phyloP scores from a whole-genome alignment of 2,329 filamentous ascomycete genomes.

The Fusarium cyanostomum region DNA sequence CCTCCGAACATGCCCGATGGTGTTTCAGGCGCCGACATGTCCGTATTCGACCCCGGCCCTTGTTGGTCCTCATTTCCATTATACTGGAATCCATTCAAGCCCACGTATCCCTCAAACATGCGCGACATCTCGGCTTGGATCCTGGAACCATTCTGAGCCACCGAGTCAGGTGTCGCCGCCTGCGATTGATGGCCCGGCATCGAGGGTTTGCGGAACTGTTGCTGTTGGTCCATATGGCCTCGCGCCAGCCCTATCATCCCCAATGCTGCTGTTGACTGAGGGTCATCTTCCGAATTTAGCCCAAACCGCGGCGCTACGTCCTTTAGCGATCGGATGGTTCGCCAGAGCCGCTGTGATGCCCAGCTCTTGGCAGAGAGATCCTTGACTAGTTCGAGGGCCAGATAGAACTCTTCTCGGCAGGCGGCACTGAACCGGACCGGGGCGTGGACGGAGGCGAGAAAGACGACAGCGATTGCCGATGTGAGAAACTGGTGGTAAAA shows the following conservation, averaged over 20 bases:
- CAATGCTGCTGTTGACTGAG: constrained; percentile 62
- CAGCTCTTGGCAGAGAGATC: constrained; percentile 76
- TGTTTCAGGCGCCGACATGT: constrained; percentile 38
- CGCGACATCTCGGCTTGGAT: constrained; percentile 65
- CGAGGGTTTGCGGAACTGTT: constrained; percentile 44
- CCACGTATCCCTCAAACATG: constrained; percentile 54
- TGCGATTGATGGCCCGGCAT: constrained; percentile 41
- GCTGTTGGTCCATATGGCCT: constrained; percentile 46
- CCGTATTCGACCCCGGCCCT: constrained; percentile 32
- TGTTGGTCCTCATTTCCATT: constrained; percentile 43
- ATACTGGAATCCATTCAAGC: constrained; percentile 48
- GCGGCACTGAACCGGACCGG: constrained; percentile 74
- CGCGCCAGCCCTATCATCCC: constrained; percentile 65
- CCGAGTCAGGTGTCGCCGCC: constrained; percentile 31
- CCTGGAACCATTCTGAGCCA: constrained; percentile 57
- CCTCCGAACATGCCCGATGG: constrained; percentile 36
- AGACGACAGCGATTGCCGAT: constrained; percentile 78
- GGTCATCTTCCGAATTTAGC: constrained; percentile 58
- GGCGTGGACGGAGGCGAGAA: constrained; percentile 79
- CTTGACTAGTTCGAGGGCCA: constrained; percentile 78
- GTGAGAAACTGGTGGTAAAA: constrained; percentile 85
- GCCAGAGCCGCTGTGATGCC: constrained; percentile 78
- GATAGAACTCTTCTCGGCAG: constrained; percentile 81
- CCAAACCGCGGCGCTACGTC: constrained; percentile 77
- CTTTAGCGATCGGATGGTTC: constrained; percentile 74